Percentiles rank a stretch among this genome's conserved stretches.
Conservation (phyloP, 495 filamentous ascomycete genomes). For the Clavariopsis aquatica region DNA sequence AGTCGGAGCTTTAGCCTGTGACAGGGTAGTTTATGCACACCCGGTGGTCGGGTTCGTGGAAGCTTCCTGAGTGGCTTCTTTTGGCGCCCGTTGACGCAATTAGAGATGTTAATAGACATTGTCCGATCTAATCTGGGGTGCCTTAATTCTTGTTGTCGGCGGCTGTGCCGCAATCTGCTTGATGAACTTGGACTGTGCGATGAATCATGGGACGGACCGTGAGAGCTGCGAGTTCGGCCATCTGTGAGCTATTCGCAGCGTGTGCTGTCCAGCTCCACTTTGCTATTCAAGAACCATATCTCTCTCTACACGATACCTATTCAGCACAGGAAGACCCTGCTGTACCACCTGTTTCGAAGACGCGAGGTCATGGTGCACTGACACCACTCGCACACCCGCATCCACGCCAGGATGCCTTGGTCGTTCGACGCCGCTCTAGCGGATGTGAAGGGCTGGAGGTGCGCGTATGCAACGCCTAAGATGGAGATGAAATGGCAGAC, state of each 20-base stretch:
- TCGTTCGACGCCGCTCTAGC: not conserved
- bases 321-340: not conserved
- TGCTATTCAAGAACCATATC: not conserved
- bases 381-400: not conserved
- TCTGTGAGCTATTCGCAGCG: slow-evolving; percentile 1
- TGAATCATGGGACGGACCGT: not conserved
- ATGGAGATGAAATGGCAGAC: not conserved
- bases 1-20: slow-evolving; percentile 31
- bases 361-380: slow-evolving; percentile 2
- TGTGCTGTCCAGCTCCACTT: slow-evolving; percentile 3
- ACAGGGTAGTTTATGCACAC: slow-evolving; percentile 18
- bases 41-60: slow-evolving; percentile 13
- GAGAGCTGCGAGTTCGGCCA: not conserved
- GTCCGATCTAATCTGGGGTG: not conserved
- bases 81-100: slow-evolving; percentile 1
- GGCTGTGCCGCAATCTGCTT: slow-evolving; percentile 11
- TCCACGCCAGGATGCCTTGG: not conserved
- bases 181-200: not conserved
- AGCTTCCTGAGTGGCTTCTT: not conserved
- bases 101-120: not conserved
- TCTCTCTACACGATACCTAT: not conserved
- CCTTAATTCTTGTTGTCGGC: not conserved
- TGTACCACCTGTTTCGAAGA: slow-evolving; percentile 11
- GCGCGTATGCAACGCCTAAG: slow-evolving; percentile 12
- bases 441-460: not conserved